Conservation (phyloP, 192 early-diverging fungal species). For the Coemansia reversa region DNA sequence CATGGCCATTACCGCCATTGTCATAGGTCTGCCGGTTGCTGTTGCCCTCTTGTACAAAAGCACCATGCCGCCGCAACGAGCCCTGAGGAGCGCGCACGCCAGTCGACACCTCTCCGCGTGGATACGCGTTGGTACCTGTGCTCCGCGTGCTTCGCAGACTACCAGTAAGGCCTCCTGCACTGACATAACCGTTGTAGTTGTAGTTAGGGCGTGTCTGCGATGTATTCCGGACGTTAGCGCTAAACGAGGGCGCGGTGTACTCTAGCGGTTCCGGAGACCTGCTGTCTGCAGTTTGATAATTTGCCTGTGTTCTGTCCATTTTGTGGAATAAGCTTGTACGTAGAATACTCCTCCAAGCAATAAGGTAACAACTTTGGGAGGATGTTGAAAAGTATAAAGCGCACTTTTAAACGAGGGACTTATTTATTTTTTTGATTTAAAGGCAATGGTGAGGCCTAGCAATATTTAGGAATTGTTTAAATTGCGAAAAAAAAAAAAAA, state of each 20-base stretch:
- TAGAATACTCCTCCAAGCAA: background rate
- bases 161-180: conserved; percentile 16
- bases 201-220: conserved; percentile 5
- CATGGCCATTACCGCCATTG: background rate
- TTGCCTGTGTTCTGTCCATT: background rate
- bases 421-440: background rate
- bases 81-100: background rate
- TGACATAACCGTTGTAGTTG: conserved; percentile 18
- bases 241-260: conserved; percentile 15
- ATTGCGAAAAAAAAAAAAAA: background rate
- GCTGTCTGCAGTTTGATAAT: background rate
- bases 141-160: conserved; percentile 48
- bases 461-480: background rate
- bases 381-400: background rate
- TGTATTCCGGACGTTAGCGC: conserved; percentile 10
- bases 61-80: background rate
- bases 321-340: background rate
- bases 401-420: background rate
- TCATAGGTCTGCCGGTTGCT: background rate
- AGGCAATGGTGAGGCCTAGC: too few species aligned
- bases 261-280: conserved; percentile 21
- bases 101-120: conserved; percentile 2
- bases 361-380: background rate
- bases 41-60: conserved; percentile 1
- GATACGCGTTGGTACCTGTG: conserved; percentile 13